Percentiles rank a stretch among this genome's conserved stretches.
phyloP scores from a whole-genome alignment of 1,139 yeast species.

The Magnusiomyces paraingens region DNA sequence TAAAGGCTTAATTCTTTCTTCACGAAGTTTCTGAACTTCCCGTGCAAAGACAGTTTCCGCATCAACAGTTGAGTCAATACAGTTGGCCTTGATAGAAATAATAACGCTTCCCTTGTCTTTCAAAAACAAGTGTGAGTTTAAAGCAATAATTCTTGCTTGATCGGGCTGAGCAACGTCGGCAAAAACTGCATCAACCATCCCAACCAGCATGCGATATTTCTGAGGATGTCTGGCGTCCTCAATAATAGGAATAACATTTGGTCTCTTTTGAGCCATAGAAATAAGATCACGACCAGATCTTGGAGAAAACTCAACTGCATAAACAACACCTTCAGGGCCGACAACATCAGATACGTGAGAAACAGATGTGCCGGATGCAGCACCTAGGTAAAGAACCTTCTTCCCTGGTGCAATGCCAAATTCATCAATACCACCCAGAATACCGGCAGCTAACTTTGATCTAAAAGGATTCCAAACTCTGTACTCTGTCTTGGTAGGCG shows the following conservation, averaged over 20 bases:
- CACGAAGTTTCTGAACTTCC: conserved; percentile 98
- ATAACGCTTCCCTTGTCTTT: conserved; percentile 78
- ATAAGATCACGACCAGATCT: conserved; percentile 99
- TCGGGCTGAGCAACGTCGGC: conserved; percentile 99
- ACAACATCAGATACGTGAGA: conserved; percentile 97
- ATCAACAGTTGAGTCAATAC: conserved; percentile 98
- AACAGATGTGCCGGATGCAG: conserved; percentile 98
- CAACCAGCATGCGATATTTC: conserved; percentile 96
- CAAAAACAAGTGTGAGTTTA: conserved; percentile 95
- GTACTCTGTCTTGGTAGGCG: conserved; percentile 94
- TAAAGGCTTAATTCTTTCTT: conserved; percentile 95
- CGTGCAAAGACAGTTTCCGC: conserved; percentile 99
- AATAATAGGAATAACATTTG: conserved; percentile 95
- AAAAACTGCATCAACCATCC: conserved; percentile 97
- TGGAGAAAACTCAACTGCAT: conserved; percentile 98
- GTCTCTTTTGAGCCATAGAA: conserved; percentile 99
- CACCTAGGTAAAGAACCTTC: conserved; percentile 96
- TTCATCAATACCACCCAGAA: conserved; percentile 97
- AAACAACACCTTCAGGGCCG: conserved; percentile 98
- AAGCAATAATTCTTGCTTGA: conserved; percentile 99
- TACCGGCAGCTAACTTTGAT: conserved; percentile 99
- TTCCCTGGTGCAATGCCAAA: conserved; percentile 96
- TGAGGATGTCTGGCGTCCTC: conserved; percentile 99
- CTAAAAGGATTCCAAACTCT: conserved; percentile 99
- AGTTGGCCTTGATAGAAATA: conserved; percentile 51